A percentile compares a stretch with the other conserved stretches of the same genome.
These are phyloP conservation scores for Phylloporus sp. DNA, from an alignment of 768 basidiomycete species.

Conservation along the genomic window DNA sequence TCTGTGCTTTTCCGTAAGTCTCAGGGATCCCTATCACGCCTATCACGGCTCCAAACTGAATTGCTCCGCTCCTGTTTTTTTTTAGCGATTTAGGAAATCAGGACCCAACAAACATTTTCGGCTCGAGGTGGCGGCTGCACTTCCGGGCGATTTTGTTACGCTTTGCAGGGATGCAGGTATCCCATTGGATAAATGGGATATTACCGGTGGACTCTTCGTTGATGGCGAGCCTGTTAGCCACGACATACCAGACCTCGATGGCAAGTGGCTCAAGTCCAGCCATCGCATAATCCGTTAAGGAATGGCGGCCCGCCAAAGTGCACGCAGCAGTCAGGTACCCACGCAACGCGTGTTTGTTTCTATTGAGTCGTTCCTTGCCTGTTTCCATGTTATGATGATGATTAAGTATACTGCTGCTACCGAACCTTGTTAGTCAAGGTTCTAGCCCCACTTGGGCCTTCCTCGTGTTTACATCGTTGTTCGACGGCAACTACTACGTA, in stretches of 20 bases:
- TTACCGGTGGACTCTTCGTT: slow-evolving; percentile 44
- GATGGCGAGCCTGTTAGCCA: slow-evolving; percentile 39
- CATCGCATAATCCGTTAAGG: slow-evolving; percentile 12
- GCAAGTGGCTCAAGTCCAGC: slow-evolving; percentile 30
- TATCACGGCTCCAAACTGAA: slow-evolving; percentile 4
- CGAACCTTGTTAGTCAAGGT: slow-evolving; percentile 23
- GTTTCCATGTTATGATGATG: slow-evolving; percentile 11
- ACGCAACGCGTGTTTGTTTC: slow-evolving; percentile 18
- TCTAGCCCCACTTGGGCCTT: slow-evolving; percentile 21
- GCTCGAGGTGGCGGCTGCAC: slow-evolving; percentile 52
- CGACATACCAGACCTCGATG: slow-evolving; percentile 38
- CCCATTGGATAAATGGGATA: slow-evolving; percentile 32
- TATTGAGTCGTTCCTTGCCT: slow-evolving; percentile 7
- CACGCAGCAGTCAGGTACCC: not conserved
- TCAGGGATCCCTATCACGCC: not conserved
- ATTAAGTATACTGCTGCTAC: slow-evolving; percentile 15
- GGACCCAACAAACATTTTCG: slow-evolving; percentile 47
- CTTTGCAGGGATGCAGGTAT: slow-evolving; percentile 49
- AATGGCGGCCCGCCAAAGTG: not conserved
- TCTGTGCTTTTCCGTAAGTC: slow-evolving; percentile 51
- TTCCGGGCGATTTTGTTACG: slow-evolving; percentile 52
- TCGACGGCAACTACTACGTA: slow-evolving; percentile 20
- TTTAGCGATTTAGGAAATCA: slow-evolving; percentile 45
- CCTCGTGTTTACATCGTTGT: slow-evolving; percentile 29
- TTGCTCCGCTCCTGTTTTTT: not conserved